phyloP scores from a whole-genome alignment of 495 filamentous ascomycete species.

The Astrothelium macrocarpum region DNA sequence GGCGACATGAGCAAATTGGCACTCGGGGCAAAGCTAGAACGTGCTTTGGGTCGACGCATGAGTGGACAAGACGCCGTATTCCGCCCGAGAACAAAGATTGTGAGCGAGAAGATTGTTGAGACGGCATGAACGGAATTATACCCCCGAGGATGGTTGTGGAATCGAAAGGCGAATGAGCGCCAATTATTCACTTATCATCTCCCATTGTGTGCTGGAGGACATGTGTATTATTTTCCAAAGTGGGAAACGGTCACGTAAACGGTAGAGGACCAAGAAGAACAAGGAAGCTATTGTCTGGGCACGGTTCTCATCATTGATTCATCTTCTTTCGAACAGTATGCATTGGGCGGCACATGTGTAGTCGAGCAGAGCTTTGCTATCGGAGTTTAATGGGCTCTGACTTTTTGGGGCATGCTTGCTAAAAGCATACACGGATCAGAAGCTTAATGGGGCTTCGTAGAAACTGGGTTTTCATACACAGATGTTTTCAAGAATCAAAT shows the following conservation, averaged over 20 bases:
- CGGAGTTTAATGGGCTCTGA: background rate
- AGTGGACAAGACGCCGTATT: slow-evolving; percentile 84
- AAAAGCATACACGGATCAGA: background rate
- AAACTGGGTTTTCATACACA: no score
- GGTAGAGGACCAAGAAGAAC: background rate
- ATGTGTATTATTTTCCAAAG: no score
- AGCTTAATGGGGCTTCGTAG: no score
- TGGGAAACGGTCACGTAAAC: background rate
- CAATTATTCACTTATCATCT: no score
- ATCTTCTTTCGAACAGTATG: background rate
- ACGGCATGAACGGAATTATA: background rate
- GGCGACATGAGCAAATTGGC: slow-evolving; percentile 83
- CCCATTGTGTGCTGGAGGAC: no score
- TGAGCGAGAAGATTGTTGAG: slow-evolving; percentile 22
- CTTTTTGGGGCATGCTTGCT: background rate
- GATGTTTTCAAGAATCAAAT: no score
- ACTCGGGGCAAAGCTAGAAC: slow-evolving; percentile 86
- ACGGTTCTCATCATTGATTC: background rate
- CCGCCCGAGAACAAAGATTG: slow-evolving; percentile 34
- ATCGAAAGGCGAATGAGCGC: background rate
- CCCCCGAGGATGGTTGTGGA: background rate
- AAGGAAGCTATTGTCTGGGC: background rate
- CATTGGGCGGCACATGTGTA: background rate
- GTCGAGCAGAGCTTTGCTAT: background rate
- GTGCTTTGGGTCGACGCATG: slow-evolving; percentile 84